These are phyloP conservation scores for Colletotrichum sp. DNA, from an alignment of 2,329 filamentous ascomycete species.

Conservation along the genomic window DNA sequence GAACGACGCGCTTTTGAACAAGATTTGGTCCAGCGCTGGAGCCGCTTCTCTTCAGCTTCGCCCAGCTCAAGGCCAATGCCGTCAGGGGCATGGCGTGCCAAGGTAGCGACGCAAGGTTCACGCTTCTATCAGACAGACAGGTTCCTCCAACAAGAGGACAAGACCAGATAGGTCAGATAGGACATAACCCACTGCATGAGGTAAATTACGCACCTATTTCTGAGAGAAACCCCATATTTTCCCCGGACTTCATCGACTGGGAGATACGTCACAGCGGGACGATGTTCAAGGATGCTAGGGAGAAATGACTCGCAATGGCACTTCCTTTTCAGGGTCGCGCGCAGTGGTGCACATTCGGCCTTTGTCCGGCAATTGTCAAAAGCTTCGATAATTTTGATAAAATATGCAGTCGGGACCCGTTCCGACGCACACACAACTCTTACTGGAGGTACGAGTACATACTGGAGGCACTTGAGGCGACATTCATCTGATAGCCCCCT, in stretches of 20 bases:
- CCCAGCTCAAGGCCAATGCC: background rate
- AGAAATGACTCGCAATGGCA: constrained; percentile 6
- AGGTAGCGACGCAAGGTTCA: background rate
- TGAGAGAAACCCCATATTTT: constrained; percentile 5
- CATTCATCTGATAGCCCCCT: background rate
- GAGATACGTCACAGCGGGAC: constrained; percentile 16
- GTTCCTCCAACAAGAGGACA: background rate
- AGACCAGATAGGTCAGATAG: background rate
- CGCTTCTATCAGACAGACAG: background rate
- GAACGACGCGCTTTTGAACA: constrained; percentile 15
- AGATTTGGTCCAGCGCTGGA: background rate
- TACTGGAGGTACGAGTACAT: background rate
- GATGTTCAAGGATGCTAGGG: constrained; percentile 5
- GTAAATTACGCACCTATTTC: constrained; percentile 11
- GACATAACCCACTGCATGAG: background rate
- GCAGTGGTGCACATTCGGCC: background rate
- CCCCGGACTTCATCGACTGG: constrained; percentile 9
- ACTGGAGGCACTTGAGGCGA: background rate
- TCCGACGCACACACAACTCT: background rate
- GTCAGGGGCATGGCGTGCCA: background rate
- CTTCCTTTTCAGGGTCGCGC: background rate
- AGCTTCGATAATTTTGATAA: background rate
- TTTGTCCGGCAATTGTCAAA: background rate
- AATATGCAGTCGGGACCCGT: background rate
- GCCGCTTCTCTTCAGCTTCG: background rate